phyloP scores from a whole-genome alignment of 495 filamentous ascomycete species.

The Penicillium malachiteum region DNA sequence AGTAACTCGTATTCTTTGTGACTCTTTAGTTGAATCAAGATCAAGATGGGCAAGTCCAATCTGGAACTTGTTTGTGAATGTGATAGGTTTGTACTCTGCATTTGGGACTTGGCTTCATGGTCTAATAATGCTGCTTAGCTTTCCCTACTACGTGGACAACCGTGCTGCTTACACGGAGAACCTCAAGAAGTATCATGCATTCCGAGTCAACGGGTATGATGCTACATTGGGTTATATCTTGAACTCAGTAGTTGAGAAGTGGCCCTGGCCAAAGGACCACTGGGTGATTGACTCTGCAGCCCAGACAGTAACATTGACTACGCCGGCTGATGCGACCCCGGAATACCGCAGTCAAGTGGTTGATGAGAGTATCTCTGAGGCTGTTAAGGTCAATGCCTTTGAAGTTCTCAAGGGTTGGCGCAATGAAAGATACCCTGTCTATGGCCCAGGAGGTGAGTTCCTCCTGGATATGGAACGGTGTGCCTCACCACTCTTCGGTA shows the following conservation, averaged over 20 bases:
- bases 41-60: conserved; percentile 48
- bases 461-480: conserved; percentile 77
- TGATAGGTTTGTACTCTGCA: conserved; percentile 55
- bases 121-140: conserved; percentile 44
- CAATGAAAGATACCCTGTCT: conserved; percentile 83
- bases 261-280: conserved; percentile 50
- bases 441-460: conserved; percentile 60
- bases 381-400: conserved; percentile 65
- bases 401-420: conserved; percentile 79
- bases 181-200: conserved; percentile 51
- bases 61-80: conserved; percentile 57
- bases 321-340: conserved; percentile 39
- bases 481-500: conserved; percentile 77
- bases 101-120: neutral
- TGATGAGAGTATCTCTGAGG: conserved; percentile 56
- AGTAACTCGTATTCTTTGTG: neutral
- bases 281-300: conserved; percentile 52
- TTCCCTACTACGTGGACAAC: conserved; percentile 63
- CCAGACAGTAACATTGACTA: conserved; percentile 49
- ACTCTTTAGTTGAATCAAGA: neutral
- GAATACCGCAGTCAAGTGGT: conserved; percentile 61
- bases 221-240: conserved; percentile 63
- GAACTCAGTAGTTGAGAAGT: conserved; percentile 54
- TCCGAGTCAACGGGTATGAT: conserved; percentile 51
- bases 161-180: conserved; percentile 48